phyloP scores from a whole-genome alignment of 768 basidiomycete genomes.

The Agaricus blazei region DNA sequence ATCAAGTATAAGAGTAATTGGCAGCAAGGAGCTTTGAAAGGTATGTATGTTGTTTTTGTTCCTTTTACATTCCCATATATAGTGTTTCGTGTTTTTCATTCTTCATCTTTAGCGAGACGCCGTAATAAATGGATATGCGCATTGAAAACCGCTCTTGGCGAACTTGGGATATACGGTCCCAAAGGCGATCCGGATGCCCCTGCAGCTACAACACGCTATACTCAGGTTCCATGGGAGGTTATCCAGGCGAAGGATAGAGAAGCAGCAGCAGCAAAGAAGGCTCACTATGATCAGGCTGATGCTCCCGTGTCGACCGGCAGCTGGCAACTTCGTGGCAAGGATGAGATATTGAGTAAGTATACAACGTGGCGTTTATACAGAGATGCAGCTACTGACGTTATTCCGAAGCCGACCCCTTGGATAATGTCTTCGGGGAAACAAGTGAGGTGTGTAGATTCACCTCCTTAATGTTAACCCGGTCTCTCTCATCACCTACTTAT shows the following conservation, averaged over 20 bases:
- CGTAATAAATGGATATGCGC: slow-evolving; percentile 93
- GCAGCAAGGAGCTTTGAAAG: slow-evolving; percentile 72
- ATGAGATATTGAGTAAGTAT: slow-evolving; percentile 43
- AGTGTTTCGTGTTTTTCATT: background rate
- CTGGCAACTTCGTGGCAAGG: slow-evolving; percentile 49
- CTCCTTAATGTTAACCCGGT: background rate
- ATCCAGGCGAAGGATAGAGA: slow-evolving; percentile 38
- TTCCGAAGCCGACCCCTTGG: slow-evolving; percentile 24
- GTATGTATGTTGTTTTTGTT: slow-evolving; percentile 23
- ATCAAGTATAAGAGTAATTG: slow-evolving; percentile 90
- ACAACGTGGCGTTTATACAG: background rate
- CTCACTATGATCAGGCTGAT: slow-evolving; percentile 9
- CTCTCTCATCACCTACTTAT: slow-evolving; percentile 3
- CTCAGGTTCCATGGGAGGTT: slow-evolving; percentile 69
- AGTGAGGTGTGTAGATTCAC: slow-evolving; percentile 19
- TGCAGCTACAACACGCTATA: slow-evolving; percentile 56
- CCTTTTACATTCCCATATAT: too few species aligned
- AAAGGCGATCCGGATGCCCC: slow-evolving; percentile 49
- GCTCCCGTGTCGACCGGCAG: slow-evolving; percentile 31
- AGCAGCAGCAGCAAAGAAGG: slow-evolving; percentile 18
- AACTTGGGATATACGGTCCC: slow-evolving; percentile 68
- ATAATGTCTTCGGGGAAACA: slow-evolving; percentile 41
- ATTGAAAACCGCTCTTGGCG: slow-evolving; percentile 65
- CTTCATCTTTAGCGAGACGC: slow-evolving; percentile 48
- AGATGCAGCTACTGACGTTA: background rate